phyloP scores from a whole-genome alignment of 805 yeast species.

The Pichia heedii region DNA sequence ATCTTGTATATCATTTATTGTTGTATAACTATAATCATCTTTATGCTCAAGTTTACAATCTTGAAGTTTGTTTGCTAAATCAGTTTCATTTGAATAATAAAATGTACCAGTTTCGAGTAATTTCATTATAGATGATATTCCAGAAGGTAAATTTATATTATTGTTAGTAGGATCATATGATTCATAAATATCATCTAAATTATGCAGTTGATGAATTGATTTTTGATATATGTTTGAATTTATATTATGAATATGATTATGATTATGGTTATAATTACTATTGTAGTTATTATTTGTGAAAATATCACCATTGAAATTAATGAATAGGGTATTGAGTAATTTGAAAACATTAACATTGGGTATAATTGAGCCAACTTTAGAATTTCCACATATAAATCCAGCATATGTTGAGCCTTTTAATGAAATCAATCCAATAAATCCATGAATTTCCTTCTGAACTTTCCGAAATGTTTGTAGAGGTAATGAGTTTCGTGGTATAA shows the following conservation, averaged over 20 bases:
- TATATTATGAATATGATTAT: slow-evolving; percentile 1
- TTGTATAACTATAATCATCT: slow-evolving; percentile 3
- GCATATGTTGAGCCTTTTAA: slow-evolving; percentile 46
- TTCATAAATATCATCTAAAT: too few relatives aligned
- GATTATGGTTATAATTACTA: neutral
- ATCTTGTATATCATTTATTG: slow-evolving; percentile 20
- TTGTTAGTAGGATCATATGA: too few relatives aligned
- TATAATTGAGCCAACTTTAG: slow-evolving; percentile 47
- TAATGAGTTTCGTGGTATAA: slow-evolving; percentile 31
- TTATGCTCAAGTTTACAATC: slow-evolving; percentile 30
- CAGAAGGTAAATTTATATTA: slow-evolving; percentile 10
- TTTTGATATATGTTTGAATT: slow-evolving; percentile 4
- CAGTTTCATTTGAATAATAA: slow-evolving; percentile 39
- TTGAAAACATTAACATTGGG: slow-evolving; percentile 43
- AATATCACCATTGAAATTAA: slow-evolving; percentile 48
- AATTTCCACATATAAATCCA: slow-evolving; percentile 47
- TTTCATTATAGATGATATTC: slow-evolving; percentile 26
- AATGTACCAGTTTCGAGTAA: slow-evolving; percentile 39
- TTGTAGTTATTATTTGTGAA: neutral
- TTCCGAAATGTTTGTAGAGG: slow-evolving; percentile 18
- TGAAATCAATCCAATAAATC: slow-evolving; percentile 53
- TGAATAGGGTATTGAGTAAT: slow-evolving; percentile 55
- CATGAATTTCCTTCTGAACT: slow-evolving; percentile 25
- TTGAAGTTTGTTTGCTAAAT: slow-evolving; percentile 36
- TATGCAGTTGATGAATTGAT: slow-evolving; percentile 4